Evolutionary conservation across 495 filamentous ascomycete genomes (phyloP).

Genomic region (Bombardia bombarda): DNA sequence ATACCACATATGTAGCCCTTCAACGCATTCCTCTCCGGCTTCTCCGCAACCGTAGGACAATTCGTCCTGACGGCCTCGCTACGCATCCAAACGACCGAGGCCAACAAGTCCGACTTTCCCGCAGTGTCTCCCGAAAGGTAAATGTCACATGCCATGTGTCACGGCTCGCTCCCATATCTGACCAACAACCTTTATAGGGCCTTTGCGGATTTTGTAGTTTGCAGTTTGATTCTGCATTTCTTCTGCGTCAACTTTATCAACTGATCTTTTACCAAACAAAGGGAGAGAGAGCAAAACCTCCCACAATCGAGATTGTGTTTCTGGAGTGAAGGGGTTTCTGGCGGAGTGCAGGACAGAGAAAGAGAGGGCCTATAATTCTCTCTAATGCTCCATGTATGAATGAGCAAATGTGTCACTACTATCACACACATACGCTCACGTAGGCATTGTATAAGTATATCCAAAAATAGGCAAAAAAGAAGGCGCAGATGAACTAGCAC

Average conservation of each 20-base stretch:
- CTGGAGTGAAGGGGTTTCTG: no score
- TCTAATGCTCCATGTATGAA: no score
- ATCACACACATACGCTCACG: no score
- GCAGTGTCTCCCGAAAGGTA: slow-evolving; percentile 65
- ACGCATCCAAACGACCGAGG: slow-evolving; percentile 82
- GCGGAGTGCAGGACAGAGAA: no score
- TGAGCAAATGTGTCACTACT: no score
- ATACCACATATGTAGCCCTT: slow-evolving; percentile 59
- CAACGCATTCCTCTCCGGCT: slow-evolving; percentile 95
- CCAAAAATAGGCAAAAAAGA: no score
- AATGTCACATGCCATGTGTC: slow-evolving; percentile 6
- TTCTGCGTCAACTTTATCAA: slow-evolving; percentile 99
- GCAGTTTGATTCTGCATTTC: slow-evolving; percentile 92
- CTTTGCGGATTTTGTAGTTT: slow-evolving; percentile 94
- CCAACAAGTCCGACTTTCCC: slow-evolving; percentile 63
- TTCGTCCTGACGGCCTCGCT: slow-evolving; percentile 79
- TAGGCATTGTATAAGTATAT: no score
- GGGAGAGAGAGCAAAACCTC: no score
- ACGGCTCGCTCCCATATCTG: not conserved
- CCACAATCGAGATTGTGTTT: no score
- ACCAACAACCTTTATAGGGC: slow-evolving; percentile 47
- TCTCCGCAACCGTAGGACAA: slow-evolving; percentile 90
- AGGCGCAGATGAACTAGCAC: no score
- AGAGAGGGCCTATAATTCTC: no score
- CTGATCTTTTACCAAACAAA: no score